phyloP scores from a whole-genome alignment of 2,329 filamentous ascomycete genomes.

The Aspergillus carbonarius region DNA sequence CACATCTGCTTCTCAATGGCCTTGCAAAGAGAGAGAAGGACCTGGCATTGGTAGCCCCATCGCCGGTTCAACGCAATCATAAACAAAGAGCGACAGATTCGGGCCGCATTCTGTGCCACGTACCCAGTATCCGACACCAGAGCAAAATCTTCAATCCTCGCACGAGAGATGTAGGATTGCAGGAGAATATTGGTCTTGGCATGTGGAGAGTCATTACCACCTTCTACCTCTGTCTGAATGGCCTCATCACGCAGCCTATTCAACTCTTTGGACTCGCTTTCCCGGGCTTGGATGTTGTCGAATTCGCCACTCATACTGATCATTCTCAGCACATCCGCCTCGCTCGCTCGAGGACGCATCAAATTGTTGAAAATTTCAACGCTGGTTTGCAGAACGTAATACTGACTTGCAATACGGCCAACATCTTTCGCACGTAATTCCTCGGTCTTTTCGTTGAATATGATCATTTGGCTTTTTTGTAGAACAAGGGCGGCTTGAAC shows the following conservation, averaged over 20 bases:
- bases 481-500: constrained; percentile 84
- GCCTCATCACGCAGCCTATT: constrained; percentile 67
- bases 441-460: constrained; percentile 93
- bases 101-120: constrained; percentile 89
- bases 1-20: constrained; percentile 96
- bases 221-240: constrained; percentile 75
- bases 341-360: constrained; percentile 82
- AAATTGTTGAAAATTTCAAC: constrained; percentile 94
- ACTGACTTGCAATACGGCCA: constrained; percentile 94
- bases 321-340: constrained; percentile 93
- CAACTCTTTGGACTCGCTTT: constrained; percentile 88
- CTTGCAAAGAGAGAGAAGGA: constrained; percentile 87
- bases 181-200: constrained; percentile 94
- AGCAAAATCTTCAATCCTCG: constrained; percentile 88
- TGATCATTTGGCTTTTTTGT: constrained; percentile 96
- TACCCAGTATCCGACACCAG: constrained; percentile 90
- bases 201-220: constrained; percentile 66
- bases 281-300: constrained; percentile 90
- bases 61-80: constrained; percentile 95
- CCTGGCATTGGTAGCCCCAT: constrained; percentile 94
- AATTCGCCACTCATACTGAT: constrained; percentile 98
- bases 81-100: constrained; percentile 92
- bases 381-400: constrained; percentile 89
- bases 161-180: constrained; percentile 89
- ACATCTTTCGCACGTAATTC: constrained; percentile 93